Evolutionary conservation across 2,329 filamentous ascomycete species (phyloP), one percentile per base, ranked within the genome.

Genomic region (Hansfordia pulvinata): DNA sequence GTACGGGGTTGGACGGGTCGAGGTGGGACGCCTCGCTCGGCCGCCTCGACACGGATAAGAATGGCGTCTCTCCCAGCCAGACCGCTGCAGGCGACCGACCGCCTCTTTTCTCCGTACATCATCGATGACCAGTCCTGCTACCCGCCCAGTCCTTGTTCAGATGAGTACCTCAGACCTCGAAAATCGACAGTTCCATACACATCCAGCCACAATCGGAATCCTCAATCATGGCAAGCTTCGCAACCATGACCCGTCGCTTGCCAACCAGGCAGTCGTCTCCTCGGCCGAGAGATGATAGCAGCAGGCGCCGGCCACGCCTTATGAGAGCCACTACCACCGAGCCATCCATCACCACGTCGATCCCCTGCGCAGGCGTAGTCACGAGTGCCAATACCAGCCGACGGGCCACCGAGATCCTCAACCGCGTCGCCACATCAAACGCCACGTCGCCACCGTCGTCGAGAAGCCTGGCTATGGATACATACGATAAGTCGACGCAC

Each of bases 311-410:
- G 32, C 69, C 69, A 19, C 58, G 60, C 26, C 54, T 73, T 21
- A 52, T 71, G 22, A 56, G 69, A 31, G 62, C 68, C 16, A 58
- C 56, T 28, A 63, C 61, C 17, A 73, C 68, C 8, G 67, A 67
- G 33, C 67, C 69, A 4, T 69, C 65, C 16, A 61, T 73, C 36
- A 71, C 64, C 9, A 58, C 62, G 4, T 66, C 64, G 17, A 68
- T 62, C 36, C 60, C 60, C 18, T 64, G 60, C 33, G 53, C 60
- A 28, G 60, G 62, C 29, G 55, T 68, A 20, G 48, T 70, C 23
- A 59, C 61, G 10, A 60, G 50, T 27, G 53, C 62, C 3, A 57
- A 61, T 33, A 55, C 59, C 8, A 55, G 54, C 16, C 60, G 63
- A 14, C 53, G 61, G 33, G 69, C 68, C 11, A 57, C 67, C 4